These are phyloP conservation scores for Komagataella mondaviorum DNA, from an alignment of 805 yeast genomes.

Conservation along the genomic window DNA sequence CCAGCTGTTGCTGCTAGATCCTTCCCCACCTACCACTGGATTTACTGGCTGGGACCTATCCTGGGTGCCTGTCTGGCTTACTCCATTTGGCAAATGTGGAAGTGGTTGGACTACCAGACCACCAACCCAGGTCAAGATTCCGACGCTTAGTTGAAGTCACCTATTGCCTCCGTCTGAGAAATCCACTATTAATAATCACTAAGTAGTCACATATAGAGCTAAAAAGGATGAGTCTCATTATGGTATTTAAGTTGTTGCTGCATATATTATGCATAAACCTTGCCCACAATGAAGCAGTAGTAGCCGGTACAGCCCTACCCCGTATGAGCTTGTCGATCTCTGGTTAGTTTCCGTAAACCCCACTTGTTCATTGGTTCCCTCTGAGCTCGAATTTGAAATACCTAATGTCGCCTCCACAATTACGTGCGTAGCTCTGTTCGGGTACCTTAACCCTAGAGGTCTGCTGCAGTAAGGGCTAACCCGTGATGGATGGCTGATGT, in stretches of 20 bases:
- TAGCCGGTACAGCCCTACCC: not conserved
- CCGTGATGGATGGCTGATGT: no score
- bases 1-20: conserved; percentile 40
- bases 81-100: conserved; percentile 54
- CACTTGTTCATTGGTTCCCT: no score
- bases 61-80: conserved; percentile 58
- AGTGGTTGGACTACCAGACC: conserved; percentile 52
- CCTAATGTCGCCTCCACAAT: no score
- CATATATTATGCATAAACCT: not conserved
- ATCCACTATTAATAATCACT: not conserved
- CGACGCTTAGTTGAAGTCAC: conserved; percentile 19
- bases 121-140: conserved; percentile 61
- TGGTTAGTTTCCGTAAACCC: no score
- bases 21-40: conserved; percentile 88
- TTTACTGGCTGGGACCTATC: conserved; percentile 84
- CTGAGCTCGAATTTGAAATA: no score
- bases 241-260: not conserved
- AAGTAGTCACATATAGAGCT: not conserved
- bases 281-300: not conserved
- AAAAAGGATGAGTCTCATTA: not conserved
- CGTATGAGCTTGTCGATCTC: not conserved
- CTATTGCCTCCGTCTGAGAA: not conserved
- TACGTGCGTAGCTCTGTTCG: no score
- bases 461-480: no score
- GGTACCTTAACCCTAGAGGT: no score